These are phyloP conservation scores for Aureobasidium sp. DNA, from an alignment of 2,329 filamentous ascomycete species.

Conservation along the genomic window DNA sequence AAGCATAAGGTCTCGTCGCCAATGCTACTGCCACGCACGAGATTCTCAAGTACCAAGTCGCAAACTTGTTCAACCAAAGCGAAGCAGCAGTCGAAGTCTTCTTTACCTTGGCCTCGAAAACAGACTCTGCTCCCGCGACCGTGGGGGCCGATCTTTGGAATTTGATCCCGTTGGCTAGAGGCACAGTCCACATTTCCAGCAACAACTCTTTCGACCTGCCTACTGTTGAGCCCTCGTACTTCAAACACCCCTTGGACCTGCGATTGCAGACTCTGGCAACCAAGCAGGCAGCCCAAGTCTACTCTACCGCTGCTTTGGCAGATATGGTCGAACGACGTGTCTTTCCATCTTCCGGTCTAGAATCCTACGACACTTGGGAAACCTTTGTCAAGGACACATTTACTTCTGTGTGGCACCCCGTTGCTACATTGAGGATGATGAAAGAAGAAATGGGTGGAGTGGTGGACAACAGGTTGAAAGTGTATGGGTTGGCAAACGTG, in stretches of 20 bases:
- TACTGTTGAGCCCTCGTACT: conserved; percentile 35
- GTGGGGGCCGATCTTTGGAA: conserved; percentile 34
- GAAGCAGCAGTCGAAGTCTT: conserved; percentile 29
- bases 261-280: conserved; percentile 28
- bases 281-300: conserved; percentile 26
- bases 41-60: conserved; percentile 20
- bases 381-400: conserved; percentile 21
- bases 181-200: conserved; percentile 20
- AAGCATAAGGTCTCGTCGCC: conserved; percentile 18
- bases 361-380: conserved; percentile 19
- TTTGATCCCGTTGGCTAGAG: conserved; percentile 22
- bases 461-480: conserved; percentile 18
- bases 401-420: conserved; percentile 25
- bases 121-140: conserved; percentile 13
- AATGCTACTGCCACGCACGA: conserved; percentile 18
- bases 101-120: conserved; percentile 27
- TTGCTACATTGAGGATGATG: conserved; percentile 24
- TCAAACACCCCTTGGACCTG: conserved; percentile 33
- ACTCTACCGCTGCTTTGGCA: conserved; percentile 20
- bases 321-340: conserved; percentile 24
- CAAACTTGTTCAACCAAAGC: conserved; percentile 21
- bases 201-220: conserved; percentile 28
- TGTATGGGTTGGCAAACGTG: conserved; percentile 19
- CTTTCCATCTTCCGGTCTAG: conserved; percentile 17
- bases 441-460: conserved; percentile 22